A percentile compares a stretch with the other conserved stretches of the same genome.
These are phyloP conservation scores for Inga leiocalycina DNA, from an alignment of 306 rosid species.

Conservation along the genomic window DNA sequence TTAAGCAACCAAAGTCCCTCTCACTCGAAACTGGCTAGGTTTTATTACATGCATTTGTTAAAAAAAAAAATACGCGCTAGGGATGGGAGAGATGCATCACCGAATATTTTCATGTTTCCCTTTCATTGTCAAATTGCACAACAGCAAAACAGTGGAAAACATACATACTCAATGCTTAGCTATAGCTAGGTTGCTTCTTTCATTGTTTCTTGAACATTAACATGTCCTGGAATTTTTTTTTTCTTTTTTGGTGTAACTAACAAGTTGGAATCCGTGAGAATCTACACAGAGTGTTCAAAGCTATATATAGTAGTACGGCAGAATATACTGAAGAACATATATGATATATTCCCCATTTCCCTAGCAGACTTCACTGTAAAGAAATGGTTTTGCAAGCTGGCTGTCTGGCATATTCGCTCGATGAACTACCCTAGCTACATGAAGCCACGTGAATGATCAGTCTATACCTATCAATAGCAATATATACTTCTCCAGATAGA, in stretches of 20 bases:
- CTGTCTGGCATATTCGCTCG: conserved; percentile 3
- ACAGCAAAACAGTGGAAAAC: neutral
- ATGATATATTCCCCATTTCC: neutral
- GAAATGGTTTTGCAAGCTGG: neutral
- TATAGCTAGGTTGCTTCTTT: neutral
- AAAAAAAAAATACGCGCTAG: neutral
- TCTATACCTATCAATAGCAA: neutral
- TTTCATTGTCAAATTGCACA: neutral
- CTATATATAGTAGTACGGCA: neutral
- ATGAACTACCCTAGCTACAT: conserved; percentile 2
- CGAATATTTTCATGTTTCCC: neutral
- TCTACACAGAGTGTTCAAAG: neutral
- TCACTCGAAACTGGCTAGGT: too few relatives aligned
- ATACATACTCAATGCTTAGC: neutral
- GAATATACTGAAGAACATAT: neutral
- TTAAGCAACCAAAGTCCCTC: too few relatives aligned
- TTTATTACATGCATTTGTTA: neutral
- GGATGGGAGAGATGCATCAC: neutral
- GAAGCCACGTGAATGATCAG: conserved; percentile 3
- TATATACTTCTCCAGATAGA: neutral
- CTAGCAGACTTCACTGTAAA: neutral
- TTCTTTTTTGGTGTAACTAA: neutral
- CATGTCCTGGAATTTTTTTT: neutral
- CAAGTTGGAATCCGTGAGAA: neutral
- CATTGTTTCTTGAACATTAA: neutral